phyloP scores from a whole-genome alignment of 768 basidiomycete species.

The Calocera viscosa region DNA sequence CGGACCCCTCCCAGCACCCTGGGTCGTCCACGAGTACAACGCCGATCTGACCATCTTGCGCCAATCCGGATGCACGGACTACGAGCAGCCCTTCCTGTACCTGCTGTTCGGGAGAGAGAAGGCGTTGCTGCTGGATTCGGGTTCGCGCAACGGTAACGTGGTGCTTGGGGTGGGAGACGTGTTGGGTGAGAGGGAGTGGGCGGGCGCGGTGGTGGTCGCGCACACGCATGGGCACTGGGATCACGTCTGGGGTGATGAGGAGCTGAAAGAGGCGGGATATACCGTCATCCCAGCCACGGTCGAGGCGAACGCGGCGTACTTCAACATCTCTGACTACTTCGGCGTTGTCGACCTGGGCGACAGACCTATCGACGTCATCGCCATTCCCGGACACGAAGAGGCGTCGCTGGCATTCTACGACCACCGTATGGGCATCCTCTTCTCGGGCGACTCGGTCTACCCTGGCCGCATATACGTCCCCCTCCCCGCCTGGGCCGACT shows the following conservation, averaged over 20 bases:
- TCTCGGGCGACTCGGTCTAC: constrained; percentile 6
- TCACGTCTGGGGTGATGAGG: not conserved
- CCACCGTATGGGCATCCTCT: not conserved
- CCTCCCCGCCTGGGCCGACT: not conserved
- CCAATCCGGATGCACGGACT: not conserved
- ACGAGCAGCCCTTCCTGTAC: constrained; percentile 1
- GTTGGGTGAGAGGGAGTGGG: not conserved
- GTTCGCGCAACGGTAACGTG: not conserved
- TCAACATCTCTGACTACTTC: not conserved
- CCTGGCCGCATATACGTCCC: not conserved
- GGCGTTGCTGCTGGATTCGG: constrained; percentile 1
- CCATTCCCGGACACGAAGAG: constrained; percentile 2
- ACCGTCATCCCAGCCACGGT: constrained; percentile 1
- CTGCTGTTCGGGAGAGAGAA: not conserved
- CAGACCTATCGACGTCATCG: not conserved
- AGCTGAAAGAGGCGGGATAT: not conserved
- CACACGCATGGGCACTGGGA: not conserved
- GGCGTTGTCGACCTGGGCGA: not conserved
- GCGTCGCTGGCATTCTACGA: constrained; percentile 5
- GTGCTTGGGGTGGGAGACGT: not conserved
- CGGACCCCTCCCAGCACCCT: not conserved
- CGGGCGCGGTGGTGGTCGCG: not conserved
- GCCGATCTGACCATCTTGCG: not conserved
- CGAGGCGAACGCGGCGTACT: not conserved
- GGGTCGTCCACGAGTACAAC: not conserved